These are phyloP conservation scores for Dendrostoma leiphaemia DNA, from an alignment of 2,329 filamentous ascomycete species.

Conservation along the genomic window DNA sequence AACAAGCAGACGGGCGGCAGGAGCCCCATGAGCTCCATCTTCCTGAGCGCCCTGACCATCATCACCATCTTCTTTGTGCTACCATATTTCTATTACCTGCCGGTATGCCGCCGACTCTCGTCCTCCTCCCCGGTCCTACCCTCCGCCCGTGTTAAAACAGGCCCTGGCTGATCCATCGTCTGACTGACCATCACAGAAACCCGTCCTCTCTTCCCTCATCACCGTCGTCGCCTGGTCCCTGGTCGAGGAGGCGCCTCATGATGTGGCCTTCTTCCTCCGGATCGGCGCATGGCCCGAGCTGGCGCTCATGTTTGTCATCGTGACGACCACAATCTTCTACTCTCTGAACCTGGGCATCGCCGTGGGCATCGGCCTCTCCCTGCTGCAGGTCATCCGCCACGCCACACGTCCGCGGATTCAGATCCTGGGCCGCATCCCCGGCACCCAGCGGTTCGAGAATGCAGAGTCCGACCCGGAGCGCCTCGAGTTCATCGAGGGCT, in stretches of 20 bases:
- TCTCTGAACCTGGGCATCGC: conserved; percentile 92
- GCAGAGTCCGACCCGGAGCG: conserved; percentile 70
- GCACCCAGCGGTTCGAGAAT: conserved; percentile 81
- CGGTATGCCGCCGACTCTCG: conserved; percentile 55
- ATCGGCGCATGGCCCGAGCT: conserved; percentile 88
- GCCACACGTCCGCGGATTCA: conserved; percentile 91
- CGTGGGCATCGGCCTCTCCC: conserved; percentile 85
- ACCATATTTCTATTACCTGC: conserved; percentile 91
- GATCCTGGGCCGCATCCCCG: conserved; percentile 86
- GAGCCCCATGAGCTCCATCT: conserved; percentile 89
- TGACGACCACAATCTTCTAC: conserved; percentile 90
- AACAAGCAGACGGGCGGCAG: conserved; percentile 89
- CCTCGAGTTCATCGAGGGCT: conserved; percentile 88
- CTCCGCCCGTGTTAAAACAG: neutral
- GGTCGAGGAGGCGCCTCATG: conserved; percentile 91
- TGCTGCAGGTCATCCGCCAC: conserved; percentile 87
- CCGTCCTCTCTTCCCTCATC: conserved; percentile 89
- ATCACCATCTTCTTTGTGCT: conserved; percentile 78
- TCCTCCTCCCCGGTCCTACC: conserved; percentile 11
- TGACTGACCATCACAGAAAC: conserved; percentile 62
- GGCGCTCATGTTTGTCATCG: conserved; percentile 84
- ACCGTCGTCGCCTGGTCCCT: conserved; percentile 92
- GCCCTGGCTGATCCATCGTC: too few species aligned
- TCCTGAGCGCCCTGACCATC: conserved; percentile 79
- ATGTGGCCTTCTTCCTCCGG: conserved; percentile 83